Conservation (phyloP, 257 asterid species). For the Solanum etuberosum region DNA sequence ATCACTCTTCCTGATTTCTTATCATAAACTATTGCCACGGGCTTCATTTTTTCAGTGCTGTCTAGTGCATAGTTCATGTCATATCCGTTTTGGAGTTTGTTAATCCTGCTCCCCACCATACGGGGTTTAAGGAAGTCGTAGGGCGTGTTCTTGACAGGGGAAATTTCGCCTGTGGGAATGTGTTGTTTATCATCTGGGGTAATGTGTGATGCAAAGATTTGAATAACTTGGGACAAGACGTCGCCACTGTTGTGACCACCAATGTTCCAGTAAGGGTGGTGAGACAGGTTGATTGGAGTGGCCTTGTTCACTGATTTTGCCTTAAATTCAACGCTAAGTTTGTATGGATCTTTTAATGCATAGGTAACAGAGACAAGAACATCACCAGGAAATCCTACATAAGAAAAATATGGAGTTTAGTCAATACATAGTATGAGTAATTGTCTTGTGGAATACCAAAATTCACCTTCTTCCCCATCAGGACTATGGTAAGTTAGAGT, state of each 20-base stretch:
- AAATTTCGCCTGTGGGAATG: slow-evolving; percentile 5
- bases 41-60: neutral
- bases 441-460: neutral
- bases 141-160: neutral
- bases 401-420: neutral
- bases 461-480: slow-evolving; percentile 68
- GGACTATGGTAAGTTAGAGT: slow-evolving; percentile 46
- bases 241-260: slow-evolving; percentile 14
- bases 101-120: neutral
- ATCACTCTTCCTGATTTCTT: slow-evolving; percentile 5
- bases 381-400: slow-evolving; percentile 15
- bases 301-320: slow-evolving; percentile 10
- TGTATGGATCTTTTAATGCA: neutral
- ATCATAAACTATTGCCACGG: neutral
- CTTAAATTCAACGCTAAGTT: neutral
- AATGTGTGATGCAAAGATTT: slow-evolving; percentile 4
- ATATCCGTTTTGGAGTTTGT: slow-evolving; percentile 1
- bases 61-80: slow-evolving; percentile 6
- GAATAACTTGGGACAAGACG: slow-evolving; percentile 4
- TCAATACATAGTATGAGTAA: neutral
- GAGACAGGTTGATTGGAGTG: slow-evolving; percentile 17
- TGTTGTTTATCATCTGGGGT: neutral
- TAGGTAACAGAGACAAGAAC: slow-evolving; percentile 2
- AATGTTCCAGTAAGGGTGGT: slow-evolving; percentile 11
- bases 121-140: slow-evolving; percentile 6